phyloP scores from a whole-genome alignment of 2,329 filamentous ascomycete genomes.

The Incumbomyces lentus region DNA sequence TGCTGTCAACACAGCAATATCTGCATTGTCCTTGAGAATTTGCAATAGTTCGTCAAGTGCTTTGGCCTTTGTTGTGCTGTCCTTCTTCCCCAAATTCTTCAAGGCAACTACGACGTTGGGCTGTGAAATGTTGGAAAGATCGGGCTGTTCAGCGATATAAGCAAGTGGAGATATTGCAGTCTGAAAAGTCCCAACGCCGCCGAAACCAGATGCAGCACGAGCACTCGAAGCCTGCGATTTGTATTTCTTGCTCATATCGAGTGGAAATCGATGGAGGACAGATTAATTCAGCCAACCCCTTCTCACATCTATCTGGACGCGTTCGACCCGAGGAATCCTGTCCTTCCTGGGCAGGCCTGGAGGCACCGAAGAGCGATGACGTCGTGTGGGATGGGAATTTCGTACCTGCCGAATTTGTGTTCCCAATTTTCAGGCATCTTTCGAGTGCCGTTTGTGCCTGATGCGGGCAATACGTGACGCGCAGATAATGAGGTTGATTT shows the following conservation, averaged over 20 bases:
- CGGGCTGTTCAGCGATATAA: conserved; percentile 76
- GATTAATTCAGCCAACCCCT: no score
- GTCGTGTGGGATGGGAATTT: no score
- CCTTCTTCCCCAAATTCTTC: conserved; percentile 87
- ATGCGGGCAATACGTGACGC: no score
- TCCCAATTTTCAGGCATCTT: no score
- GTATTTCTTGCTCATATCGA: conserved; percentile 50
- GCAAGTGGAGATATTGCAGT: conserved; percentile 51
- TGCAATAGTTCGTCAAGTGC: conserved; percentile 74
- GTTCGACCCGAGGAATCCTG: no score
- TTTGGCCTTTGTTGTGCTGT: conserved; percentile 82
- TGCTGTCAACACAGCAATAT: conserved; percentile 67
- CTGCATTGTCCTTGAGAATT: conserved; percentile 40
- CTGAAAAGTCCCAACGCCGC: conserved; percentile 33
- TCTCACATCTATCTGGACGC: no score
- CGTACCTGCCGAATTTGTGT: no score
- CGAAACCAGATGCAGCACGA: conserved; percentile 44
- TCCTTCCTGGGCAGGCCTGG: no score
- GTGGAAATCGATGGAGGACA: background rate
- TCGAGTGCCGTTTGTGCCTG: no score
- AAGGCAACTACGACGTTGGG: conserved; percentile 78
- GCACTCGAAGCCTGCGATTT: conserved; percentile 56
- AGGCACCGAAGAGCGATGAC: no score
- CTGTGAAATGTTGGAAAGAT: conserved; percentile 66
- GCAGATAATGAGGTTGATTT: no score